phyloP scores from a whole-genome alignment of 2,329 filamentous ascomycete genomes.

The Esteya vermicola region DNA sequence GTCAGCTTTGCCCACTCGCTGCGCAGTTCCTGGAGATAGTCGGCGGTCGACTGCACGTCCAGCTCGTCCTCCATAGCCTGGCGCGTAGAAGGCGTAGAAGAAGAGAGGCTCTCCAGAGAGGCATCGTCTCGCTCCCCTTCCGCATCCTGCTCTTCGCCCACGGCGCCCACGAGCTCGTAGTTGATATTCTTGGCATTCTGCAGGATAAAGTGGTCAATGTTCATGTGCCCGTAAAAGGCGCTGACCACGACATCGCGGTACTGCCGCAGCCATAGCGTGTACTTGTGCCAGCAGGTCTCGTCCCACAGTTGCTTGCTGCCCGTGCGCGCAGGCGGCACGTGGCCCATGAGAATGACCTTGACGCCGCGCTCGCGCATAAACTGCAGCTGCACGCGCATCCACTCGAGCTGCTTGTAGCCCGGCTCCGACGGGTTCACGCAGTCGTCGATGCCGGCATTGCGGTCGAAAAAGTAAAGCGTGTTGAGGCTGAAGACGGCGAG shows the following conservation, averaged over 20 bases:
- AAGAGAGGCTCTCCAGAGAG: no score
- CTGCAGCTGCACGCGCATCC: slow-evolving; percentile 80
- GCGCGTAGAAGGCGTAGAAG: slow-evolving; percentile 18
- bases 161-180: slow-evolving; percentile 26
- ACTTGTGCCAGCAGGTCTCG: slow-evolving; percentile 97
- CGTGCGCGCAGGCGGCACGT: slow-evolving; percentile 83
- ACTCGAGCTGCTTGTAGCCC: slow-evolving; percentile 90
- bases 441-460: slow-evolving; percentile 86
- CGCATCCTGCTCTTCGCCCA: slow-evolving; percentile 26
- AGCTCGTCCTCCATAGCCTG: slow-evolving; percentile 37
- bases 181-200: slow-evolving; percentile 72
- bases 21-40: slow-evolving; percentile 69
- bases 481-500: slow-evolving; percentile 90
- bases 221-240: slow-evolving; percentile 88
- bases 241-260: slow-evolving; percentile 81
- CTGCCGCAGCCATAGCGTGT: slow-evolving; percentile 76
- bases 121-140: neutral
- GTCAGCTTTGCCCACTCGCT: slow-evolving; percentile 67
- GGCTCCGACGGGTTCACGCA: slow-evolving; percentile 68
- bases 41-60: slow-evolving; percentile 49
- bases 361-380: slow-evolving; percentile 69
- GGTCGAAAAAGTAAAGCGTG: slow-evolving; percentile 89
- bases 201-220: slow-evolving; percentile 91
- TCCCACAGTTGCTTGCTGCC: slow-evolving; percentile 82
- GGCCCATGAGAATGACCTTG: slow-evolving; percentile 89